Conservation (phyloP, 1,284 basidiomycete genomes). For the Sanguinoderma infundibulare region DNA sequence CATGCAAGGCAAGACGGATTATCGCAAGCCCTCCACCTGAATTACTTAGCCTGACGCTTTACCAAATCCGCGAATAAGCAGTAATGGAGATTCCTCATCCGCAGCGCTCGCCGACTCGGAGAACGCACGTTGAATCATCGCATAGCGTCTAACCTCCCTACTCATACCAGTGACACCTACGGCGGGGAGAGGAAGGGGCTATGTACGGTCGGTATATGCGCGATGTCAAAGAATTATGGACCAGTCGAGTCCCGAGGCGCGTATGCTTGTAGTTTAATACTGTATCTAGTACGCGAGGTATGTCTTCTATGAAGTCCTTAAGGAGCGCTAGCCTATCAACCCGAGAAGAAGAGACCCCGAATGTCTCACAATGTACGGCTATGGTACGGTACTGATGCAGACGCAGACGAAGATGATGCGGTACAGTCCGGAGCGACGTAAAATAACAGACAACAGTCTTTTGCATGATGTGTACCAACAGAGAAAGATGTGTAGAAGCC, state of each 20-base stretch:
- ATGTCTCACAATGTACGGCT: not conserved
- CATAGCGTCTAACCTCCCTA: too few species aligned
- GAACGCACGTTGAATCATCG: too few species aligned
- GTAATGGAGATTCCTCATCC: too few species aligned
- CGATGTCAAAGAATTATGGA: not conserved
- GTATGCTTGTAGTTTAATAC: not conserved
- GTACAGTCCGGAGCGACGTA: not conserved
- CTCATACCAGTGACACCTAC: too few species aligned
- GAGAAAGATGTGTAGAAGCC: not conserved
- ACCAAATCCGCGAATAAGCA: too few species aligned
- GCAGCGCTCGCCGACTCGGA: too few species aligned
- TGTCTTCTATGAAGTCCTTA: not conserved
- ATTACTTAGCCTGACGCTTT: too few species aligned
- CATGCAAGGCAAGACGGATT: too few species aligned
- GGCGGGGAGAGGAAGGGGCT: too few species aligned
- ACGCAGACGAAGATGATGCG: not conserved
- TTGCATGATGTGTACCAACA: too few species aligned
- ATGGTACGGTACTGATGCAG: not conserved
- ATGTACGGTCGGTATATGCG: not conserved
- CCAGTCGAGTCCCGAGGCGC: not conserved
- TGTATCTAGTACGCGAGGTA: not conserved
- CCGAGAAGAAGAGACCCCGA: not conserved
- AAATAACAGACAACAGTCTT: not conserved
- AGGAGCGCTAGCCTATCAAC: not conserved
- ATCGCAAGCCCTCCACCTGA: too few species aligned